phyloP scores from a whole-genome alignment of 371 early-diverging fungal genomes.

The Lichtheimia ramosa region DNA sequence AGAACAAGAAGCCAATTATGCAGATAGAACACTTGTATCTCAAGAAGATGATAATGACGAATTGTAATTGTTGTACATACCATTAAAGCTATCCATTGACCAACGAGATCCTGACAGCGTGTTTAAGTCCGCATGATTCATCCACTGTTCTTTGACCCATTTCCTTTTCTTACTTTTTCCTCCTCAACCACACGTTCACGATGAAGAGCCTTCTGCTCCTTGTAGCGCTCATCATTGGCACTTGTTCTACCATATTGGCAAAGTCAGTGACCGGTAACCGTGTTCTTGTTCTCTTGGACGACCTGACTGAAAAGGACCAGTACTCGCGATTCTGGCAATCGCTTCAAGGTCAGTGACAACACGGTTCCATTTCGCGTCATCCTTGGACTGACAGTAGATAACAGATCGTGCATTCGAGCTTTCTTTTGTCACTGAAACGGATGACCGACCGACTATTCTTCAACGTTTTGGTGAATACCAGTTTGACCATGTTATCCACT shows the following conservation, averaged over 20 bases:
- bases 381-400: background rate
- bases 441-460: conserved; percentile 22
- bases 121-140: background rate
- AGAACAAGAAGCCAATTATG: conserved; percentile 16
- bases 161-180: background rate
- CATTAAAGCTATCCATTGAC: background rate
- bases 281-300: conserved; percentile 76
- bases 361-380: background rate
- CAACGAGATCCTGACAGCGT: background rate
- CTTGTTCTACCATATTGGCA: conserved; percentile 40
- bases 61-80: background rate
- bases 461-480: conserved; percentile 51
- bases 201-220: conserved; percentile 19
- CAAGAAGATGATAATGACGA: conserved; percentile 4
- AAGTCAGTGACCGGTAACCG: conserved; percentile 66
- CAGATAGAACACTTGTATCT: conserved; percentile 12
- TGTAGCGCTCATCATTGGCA: conserved; percentile 12
- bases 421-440: conserved; percentile 43
- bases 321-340: conserved; percentile 66
- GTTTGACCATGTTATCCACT: conserved; percentile 73
- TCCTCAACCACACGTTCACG: background rate
- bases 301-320: conserved; percentile 42
- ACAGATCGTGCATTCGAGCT: conserved; percentile 69
- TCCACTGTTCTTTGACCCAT: background rate
- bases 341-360: conserved; percentile 55